These are phyloP conservation scores for Thraustotheca clavata DNA, from an alignment of 352 stramenopile species.

Conservation along the genomic window DNA sequence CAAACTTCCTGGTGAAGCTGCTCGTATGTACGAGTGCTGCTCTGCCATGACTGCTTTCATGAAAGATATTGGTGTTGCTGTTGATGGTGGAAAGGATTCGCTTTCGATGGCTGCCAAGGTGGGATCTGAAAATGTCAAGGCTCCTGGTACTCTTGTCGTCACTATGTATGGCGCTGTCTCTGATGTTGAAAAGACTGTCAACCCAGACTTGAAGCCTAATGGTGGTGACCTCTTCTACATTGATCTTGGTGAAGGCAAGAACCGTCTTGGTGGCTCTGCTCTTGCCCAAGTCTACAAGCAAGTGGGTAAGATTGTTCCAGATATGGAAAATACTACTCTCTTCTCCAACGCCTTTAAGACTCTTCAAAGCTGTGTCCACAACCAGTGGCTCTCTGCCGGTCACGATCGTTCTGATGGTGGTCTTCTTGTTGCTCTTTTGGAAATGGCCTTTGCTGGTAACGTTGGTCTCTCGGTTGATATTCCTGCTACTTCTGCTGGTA, in stretches of 20 bases:
- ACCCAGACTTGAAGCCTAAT: conserved; percentile 93
- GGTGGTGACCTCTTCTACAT: conserved; percentile 90
- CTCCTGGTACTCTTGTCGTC: conserved; percentile 95
- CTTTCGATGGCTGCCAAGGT: conserved; percentile 97
- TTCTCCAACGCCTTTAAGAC: conserved; percentile 93
- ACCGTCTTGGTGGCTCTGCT: conserved; percentile 92
- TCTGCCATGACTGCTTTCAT: conserved; percentile 93
- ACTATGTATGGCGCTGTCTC: conserved; percentile 96
- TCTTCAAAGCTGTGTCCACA: conserved; percentile 89
- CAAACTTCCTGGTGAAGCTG: conserved; percentile 97
- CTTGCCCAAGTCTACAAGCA: conserved; percentile 92
- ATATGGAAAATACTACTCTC: conserved; percentile 90
- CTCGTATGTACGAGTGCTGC: conserved; percentile 98
- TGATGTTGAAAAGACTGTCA: conserved; percentile 96
- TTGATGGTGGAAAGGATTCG: conserved; percentile 99
- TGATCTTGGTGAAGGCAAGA: conserved; percentile 87
- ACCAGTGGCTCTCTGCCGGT: conserved; percentile 88
- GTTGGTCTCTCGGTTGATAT: conserved; percentile 93
- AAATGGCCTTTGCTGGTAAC: conserved; percentile 99
- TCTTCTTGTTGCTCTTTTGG: conserved; percentile 90
- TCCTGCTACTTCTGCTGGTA: conserved; percentile 31
- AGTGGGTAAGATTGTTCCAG: conserved; percentile 74
- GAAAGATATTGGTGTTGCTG: conserved; percentile 91
- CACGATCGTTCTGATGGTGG: conserved; percentile 99
- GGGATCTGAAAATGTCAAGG: conserved; percentile 95